phyloP scores from a whole-genome alignment of 164 flowering plant species.

The Pachysandra terminalis region DNA sequence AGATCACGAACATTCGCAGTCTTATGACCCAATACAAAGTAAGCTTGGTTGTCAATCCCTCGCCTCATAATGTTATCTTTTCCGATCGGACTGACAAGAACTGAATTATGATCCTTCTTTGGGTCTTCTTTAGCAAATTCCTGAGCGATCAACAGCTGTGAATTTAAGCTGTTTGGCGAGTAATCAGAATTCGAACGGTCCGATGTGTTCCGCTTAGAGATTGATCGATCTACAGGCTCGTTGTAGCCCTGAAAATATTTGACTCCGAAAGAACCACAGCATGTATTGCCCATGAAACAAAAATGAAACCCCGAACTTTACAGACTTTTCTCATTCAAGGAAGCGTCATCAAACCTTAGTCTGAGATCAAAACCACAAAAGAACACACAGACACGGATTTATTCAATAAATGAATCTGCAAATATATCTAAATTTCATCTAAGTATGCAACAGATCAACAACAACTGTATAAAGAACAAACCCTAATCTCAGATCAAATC shows the following conservation, averaged over 20 bases:
- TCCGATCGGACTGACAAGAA: slow-evolving; percentile 23
- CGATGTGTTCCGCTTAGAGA: slow-evolving; percentile 39
- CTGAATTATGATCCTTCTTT: slow-evolving; percentile 22
- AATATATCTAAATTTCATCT: neutral
- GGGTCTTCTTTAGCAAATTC: slow-evolving; percentile 38
- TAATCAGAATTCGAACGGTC: slow-evolving; percentile 34
- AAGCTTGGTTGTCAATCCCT: slow-evolving; percentile 50
- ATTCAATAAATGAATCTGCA: neutral
- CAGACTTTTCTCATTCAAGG: slow-evolving; percentile 37
- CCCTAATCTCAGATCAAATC: neutral
- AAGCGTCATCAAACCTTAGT: neutral
- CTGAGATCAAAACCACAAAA: neutral
- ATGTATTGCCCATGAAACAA: slow-evolving; percentile 98
- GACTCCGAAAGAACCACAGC: slow-evolving; percentile 84
- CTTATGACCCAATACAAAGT: slow-evolving; percentile 77
- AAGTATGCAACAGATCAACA: neutral
- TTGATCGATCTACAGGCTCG: slow-evolving; percentile 50
- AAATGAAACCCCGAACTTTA: slow-evolving; percentile 17
- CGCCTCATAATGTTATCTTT: slow-evolving; percentile 62
- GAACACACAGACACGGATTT: neutral
- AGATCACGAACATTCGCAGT: slow-evolving; percentile 82
- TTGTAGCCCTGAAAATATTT: slow-evolving; percentile 54
- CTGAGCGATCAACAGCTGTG: slow-evolving; percentile 35
- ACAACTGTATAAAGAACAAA: neutral
- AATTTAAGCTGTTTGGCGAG: slow-evolving; percentile 29